phyloP scores from a whole-genome alignment of 331 rosid genomes.

The Saraca asoca region DNA sequence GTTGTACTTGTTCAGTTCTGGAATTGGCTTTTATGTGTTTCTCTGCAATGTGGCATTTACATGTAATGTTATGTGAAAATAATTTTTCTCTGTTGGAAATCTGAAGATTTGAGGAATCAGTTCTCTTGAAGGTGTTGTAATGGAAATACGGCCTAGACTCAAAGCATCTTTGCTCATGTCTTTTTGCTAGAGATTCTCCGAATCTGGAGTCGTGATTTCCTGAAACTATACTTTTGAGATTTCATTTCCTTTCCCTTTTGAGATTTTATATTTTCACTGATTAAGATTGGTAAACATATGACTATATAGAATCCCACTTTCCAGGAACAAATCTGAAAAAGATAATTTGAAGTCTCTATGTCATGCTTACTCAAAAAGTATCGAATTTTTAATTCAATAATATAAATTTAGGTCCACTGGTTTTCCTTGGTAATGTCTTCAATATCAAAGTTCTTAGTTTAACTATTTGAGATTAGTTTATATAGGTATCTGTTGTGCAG shows the following conservation, averaged over 20 bases:
- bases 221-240: neutral
- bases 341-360: neutral
- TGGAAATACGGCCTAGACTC: neutral
- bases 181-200: neutral
- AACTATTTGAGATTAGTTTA: neutral
- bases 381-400: neutral
- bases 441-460: neutral
- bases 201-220: neutral
- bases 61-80: no score
- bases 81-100: no score
- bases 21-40: no score
- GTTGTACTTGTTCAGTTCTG: no score
- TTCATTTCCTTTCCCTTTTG: no score
- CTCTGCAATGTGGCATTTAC: no score
- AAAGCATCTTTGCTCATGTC: neutral
- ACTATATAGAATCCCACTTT: neutral
- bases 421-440: neutral
- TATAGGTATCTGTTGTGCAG: slow-evolving; percentile 1
- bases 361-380: neutral
- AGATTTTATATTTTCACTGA: no score
- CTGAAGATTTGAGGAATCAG: neutral
- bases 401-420: slow-evolving; percentile 5
- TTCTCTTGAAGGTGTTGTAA: neutral
- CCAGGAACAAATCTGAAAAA: neutral
- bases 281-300: neutral